Percentiles rank a stretch among this genome's conserved stretches.
Conservation (phyloP, 257 asterid species). For the Scutellaria galericulata region DNA sequence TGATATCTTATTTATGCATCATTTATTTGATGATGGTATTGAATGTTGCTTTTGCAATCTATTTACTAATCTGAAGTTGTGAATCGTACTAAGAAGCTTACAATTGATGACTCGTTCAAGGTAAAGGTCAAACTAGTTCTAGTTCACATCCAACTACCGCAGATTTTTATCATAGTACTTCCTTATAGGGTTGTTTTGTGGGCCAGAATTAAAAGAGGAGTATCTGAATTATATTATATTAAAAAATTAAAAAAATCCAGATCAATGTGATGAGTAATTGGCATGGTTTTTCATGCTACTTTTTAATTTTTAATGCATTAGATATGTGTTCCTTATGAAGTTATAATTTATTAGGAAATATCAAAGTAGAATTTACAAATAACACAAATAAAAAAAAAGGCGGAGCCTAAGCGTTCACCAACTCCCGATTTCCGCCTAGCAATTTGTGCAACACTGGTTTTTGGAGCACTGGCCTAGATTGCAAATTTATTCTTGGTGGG, state of each 20-base stretch:
- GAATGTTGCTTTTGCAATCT: slow-evolving; percentile 1
- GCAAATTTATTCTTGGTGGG: neutral
- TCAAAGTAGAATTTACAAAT: no score
- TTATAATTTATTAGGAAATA: no score
- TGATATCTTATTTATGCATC: slow-evolving; percentile 5
- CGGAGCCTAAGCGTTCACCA: no score
- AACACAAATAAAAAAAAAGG: no score
- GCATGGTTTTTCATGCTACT: no score
- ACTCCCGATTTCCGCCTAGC: no score
- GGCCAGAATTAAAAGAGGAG: neutral
- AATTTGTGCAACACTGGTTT: no score
- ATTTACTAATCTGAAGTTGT: slow-evolving; percentile 2
- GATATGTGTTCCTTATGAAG: no score
- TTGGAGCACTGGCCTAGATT: slow-evolving; percentile 4
- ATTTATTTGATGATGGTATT: slow-evolving; percentile 15
- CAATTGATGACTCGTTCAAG: slow-evolving; percentile 3
- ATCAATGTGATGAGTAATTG: slow-evolving; percentile 24
- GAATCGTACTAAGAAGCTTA: slow-evolving; percentile 12
- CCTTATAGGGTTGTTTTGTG: neutral
- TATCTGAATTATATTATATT: neutral
- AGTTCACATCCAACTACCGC: neutral
- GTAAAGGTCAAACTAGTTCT: slow-evolving; percentile 25
- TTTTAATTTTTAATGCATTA: no score
- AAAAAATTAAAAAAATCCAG: neutral
- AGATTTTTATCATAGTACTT: neutral